Evolutionary conservation across 768 basidiomycete species (phyloP).

Genomic region (Strobilomyces dryophilus): DNA sequence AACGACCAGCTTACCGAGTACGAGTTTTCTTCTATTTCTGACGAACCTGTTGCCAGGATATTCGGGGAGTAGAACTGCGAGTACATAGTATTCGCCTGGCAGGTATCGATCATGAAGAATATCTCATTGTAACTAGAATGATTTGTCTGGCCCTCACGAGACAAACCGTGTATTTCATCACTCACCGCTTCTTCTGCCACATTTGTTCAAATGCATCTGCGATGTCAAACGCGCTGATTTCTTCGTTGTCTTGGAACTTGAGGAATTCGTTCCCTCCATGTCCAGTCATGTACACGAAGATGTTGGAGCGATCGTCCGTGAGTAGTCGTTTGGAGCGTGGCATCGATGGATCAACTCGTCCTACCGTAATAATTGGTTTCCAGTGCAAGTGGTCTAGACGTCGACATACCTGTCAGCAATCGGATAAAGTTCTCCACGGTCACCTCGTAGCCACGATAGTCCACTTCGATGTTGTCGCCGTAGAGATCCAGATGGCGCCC

Average conservation of each 20-base stretch:
- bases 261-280: conserved; percentile 98
- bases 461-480: conserved; percentile 95
- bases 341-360: conserved; percentile 76
- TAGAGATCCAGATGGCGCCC: conserved; percentile 84
- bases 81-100: conserved; percentile 96
- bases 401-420: conserved; percentile 75
- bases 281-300: conserved; percentile 98
- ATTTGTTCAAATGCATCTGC: conserved; percentile 98
- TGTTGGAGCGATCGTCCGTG: conserved; percentile 85
- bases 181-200: conserved; percentile 92
- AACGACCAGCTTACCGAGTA: conserved; percentile 68
- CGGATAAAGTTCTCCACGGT: conserved; percentile 95
- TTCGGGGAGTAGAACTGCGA: conserved; percentile 91
- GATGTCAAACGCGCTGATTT: conserved; percentile 95
- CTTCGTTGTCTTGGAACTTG: conserved; percentile 99
- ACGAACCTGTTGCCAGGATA: conserved; percentile 87
- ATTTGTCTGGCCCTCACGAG: conserved; percentile 29
- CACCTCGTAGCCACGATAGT: conserved; percentile 97
- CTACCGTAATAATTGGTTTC: conserved; percentile 37
- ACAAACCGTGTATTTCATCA: not conserved
- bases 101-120: conserved; percentile 98
- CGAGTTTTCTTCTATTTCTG: conserved; percentile 80
- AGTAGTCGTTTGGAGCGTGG: conserved; percentile 91
- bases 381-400: not conserved
- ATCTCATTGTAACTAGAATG: conserved; percentile 78